These are phyloP conservation scores for Aspergillus flavus DNA, from an alignment of 2,329 filamentous ascomycete species.

Conservation along the genomic window DNA sequence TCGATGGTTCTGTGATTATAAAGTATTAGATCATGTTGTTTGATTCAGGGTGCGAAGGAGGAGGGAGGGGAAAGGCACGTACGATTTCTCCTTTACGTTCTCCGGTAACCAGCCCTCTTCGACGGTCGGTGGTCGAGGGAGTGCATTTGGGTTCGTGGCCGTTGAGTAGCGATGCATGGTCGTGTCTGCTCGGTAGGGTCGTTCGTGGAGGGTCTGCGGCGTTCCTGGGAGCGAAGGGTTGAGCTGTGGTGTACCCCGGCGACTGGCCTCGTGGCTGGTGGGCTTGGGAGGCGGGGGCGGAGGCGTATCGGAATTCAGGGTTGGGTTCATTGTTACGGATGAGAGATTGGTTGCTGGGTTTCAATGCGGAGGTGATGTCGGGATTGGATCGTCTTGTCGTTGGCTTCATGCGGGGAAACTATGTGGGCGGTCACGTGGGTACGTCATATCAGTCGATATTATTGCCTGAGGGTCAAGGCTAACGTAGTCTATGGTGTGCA, in stretches of 20 bases:
- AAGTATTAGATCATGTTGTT: not conserved
- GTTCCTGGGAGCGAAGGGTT: conserved; percentile 49
- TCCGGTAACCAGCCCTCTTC: conserved; percentile 75
- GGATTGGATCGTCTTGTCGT: not conserved
- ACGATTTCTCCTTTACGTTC: conserved; percentile 80
- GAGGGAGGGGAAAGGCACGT: conserved; percentile 29
- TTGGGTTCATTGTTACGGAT: conserved; percentile 24
- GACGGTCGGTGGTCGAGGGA: conserved; percentile 41
- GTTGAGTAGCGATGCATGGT: conserved; percentile 13
- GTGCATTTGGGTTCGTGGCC: conserved; percentile 16
- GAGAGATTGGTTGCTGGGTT: not conserved
- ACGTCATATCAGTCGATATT: too few relatives aligned
- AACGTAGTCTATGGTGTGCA: too few relatives aligned
- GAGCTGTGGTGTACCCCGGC: conserved; percentile 64
- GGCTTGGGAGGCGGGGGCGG: conserved; percentile 74
- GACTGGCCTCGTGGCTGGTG: conserved; percentile 68
- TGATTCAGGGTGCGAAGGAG: too few relatives aligned
- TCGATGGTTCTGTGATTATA: conserved; percentile 30
- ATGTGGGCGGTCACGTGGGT: not conserved
- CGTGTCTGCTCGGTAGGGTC: conserved; percentile 22
- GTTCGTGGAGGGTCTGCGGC: conserved; percentile 38
- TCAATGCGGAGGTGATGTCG: not conserved
- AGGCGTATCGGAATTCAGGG: conserved; percentile 57
- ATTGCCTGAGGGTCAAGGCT: too few relatives aligned
- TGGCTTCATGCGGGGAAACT: not conserved